A percentile compares a stretch with the other conserved stretches of the same genome.
These are phyloP conservation scores for Mortierella sp. DNA, from an alignment of 371 early-diverging fungal genomes.

Conservation along the genomic window DNA sequence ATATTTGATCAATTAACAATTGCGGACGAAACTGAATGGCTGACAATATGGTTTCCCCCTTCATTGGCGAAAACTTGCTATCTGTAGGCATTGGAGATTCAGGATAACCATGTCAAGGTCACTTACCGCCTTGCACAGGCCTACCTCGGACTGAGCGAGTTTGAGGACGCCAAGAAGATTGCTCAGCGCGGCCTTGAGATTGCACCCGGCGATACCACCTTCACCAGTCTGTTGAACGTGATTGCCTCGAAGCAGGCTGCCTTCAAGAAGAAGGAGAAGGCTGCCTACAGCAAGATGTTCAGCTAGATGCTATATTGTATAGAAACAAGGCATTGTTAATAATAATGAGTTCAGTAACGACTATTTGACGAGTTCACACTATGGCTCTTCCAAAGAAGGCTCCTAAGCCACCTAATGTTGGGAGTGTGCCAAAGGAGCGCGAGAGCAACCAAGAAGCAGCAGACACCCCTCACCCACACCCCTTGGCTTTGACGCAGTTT, in stretches of 20 bases:
- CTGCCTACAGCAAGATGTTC: constrained; percentile 58
- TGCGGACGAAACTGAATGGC: neutral
- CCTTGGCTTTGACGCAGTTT: neutral
- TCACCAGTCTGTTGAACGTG: constrained; percentile 41
- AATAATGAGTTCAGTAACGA: neutral
- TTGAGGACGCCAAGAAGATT: constrained; percentile 64
- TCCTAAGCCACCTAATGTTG: neutral
- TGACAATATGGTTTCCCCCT: neutral
- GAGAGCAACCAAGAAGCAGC: no score
- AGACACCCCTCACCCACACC: neutral
- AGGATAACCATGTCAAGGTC: constrained; percentile 72
- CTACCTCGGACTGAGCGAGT: constrained; percentile 65
- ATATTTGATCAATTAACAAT: neutral
- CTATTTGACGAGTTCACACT: neutral
- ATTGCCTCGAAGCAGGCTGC: constrained; percentile 49
- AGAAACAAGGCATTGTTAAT: neutral
- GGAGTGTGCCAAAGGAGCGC: neutral
- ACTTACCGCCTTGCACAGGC: constrained; percentile 75
- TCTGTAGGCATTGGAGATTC: constrained; percentile 63
- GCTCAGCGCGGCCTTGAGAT: constrained; percentile 67
- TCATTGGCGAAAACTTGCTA: neutral
- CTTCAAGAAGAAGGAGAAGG: constrained; percentile 60
- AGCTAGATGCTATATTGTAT: constrained; percentile 19
- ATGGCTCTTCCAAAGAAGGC: no score
- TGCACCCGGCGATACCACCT: constrained; percentile 44